Base-by-base conservation (phyloP, 164 flowering plant species). In the Litsea cubeba region DNA sequence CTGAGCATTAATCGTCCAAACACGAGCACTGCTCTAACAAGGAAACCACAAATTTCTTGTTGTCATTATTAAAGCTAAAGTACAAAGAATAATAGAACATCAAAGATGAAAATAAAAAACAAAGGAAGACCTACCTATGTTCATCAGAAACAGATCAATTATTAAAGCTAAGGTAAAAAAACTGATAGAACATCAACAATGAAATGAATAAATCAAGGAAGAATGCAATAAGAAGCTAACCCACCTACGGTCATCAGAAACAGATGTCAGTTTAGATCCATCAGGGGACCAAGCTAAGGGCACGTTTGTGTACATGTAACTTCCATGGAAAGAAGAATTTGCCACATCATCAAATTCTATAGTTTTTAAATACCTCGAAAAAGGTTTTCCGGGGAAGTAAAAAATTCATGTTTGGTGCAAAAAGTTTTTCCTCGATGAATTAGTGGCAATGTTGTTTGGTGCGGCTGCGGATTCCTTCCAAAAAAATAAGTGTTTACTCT, bases 211-310 rank as follows among this genome's bases (percentile, higher is more conserved):
- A 40, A 63, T 26, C 18, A 23, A 32, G 72, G 54, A 76, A 66
- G n/a, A 62, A 69, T 24, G 75, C 79, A 40, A 23, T n/a, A 17
- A 68, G 76, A 71, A 71, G 70, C 73, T 58, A 70, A 77, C 72
- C 76, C 75, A 96, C 99, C 98, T 94, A 70, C 98, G 99, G 81
- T 96, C 99, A 85, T 96, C 98, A 81, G 99, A 96, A 72, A 88
- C 98, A 79, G 99, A 91, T 49, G 92, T 85, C 76, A 96, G 77
- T 79, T 84, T 91, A 74, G 88, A 86, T 76, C 98, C 99, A 85
- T 87, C 82, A 24, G 85, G 74, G 51, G 92, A 90, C 99, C 98
- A 94, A 50, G 90, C 85, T 62, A n/a, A n/a, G n/a, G n/a, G n/a
- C n/a, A n/a, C n/a, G n/a, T n/a, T n/a, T n/a, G n/a, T n/a, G n/a